Evolutionary conservation across 345 rosid genomes (phyloP).

Genomic region (Brassica rapa): DNA sequence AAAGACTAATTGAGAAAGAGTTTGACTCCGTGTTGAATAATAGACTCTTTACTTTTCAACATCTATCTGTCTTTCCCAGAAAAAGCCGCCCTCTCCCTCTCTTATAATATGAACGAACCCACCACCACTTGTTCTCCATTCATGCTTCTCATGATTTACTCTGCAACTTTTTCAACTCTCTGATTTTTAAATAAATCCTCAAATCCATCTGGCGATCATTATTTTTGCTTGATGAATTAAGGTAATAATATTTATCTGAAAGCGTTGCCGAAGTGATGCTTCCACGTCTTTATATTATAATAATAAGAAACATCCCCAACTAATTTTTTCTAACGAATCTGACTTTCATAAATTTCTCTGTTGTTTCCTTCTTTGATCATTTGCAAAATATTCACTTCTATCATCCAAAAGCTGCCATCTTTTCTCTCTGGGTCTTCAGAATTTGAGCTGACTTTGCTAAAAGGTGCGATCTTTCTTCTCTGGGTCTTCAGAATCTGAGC

Average conservation of each 20-base stretch:
- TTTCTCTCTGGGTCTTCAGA: slow-evolving; percentile 26
- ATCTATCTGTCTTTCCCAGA: not conserved
- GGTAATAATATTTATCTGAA: slow-evolving; percentile 29
- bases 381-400: not conserved
- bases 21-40: slow-evolving; percentile 24
- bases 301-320: not conserved
- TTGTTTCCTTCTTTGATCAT: slow-evolving; percentile 22
- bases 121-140: slow-evolving; percentile 21
- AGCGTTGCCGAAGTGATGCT: slow-evolving; percentile 38
- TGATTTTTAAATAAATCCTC: slow-evolving; percentile 4
- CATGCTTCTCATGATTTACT: slow-evolving; percentile 36
- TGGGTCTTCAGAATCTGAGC: slow-evolving; percentile 22
- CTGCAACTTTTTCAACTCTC: slow-evolving; percentile 22
- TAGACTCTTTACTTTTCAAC: slow-evolving; percentile 26
- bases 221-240: slow-evolving; percentile 10
- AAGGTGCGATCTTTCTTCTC: slow-evolving; percentile 10
- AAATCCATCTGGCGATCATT: slow-evolving; percentile 35
- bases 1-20: not conserved
- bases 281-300: slow-evolving; percentile 39
- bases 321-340: not conserved
- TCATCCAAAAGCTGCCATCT: not conserved
- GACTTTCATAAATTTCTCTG: slow-evolving; percentile 12
- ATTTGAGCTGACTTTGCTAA: slow-evolving; percentile 18
- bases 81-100: slow-evolving; percentile 16
- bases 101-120: not conserved